Base-by-base conservation (phyloP, 2,329 filamentous ascomycete species). In the Xylaria hypoxylon region DNA sequence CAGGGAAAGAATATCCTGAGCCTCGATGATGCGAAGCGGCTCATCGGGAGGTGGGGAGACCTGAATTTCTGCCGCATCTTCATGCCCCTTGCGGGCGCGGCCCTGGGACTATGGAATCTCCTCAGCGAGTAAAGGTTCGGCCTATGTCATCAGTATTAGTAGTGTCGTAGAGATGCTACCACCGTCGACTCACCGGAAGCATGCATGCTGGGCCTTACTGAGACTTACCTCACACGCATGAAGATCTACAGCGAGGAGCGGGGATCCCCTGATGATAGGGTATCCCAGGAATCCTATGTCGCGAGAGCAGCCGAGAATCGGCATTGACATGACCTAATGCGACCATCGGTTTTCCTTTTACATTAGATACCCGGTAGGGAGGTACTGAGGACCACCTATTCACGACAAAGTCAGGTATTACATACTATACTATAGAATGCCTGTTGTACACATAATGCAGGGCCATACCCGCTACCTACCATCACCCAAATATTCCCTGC, bases 91-190 rank as follows among this genome's bases (percentile, higher is more conserved):
- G 59, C 68, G 6, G 72, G 71, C 10, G 71, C 73, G 22, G 64
- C 47, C 17, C 47, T 75, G 1, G 71, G 67, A 4, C 59, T 75
- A 13, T 75, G 73, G 73, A 75, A 75, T 59, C 40, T 74, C 28
- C 61, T 75, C 13, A 50, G 40, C 31, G 70, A 56, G 40, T 75
- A 58, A 10, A 45, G 0, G 24, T 10, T 31, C n/a, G 33, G n/a
- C 17, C 11, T 1, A 22, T 31, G 7, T n/a, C 35, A 45, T 33
- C 31, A 1, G 2, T 5, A 22, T 44, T 7, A 6, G 33, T 13
- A 22, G 4, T 50, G 15, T 40, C 44, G 19, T 24, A 22, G 15
- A 31, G 28, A 24, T 50, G 11, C 19, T 15, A 26, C 22, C 45
- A 3, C 10, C 11, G 11, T 17, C 7, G 3, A 26, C 13, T 26